phyloP scores from a whole-genome alignment of 306 rosid genomes.

The Rosa persica region DNA sequence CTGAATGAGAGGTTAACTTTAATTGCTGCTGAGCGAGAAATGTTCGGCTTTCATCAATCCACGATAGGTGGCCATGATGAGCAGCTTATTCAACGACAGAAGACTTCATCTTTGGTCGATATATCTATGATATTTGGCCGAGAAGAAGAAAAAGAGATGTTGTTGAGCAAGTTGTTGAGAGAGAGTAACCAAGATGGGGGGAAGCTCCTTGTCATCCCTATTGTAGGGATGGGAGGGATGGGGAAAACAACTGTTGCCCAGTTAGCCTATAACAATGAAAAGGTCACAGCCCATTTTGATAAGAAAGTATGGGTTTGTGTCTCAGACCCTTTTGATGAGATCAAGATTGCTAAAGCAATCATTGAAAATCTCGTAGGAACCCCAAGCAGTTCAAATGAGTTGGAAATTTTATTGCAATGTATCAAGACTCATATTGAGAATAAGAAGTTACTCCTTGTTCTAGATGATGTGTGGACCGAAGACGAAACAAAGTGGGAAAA shows the following conservation, averaged over 20 bases:
- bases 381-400: not conserved
- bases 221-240: constrained; percentile 31
- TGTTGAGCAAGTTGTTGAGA: constrained; percentile 1
- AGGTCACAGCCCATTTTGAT: constrained; percentile 13
- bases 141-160: constrained; percentile 2
- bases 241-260: constrained; percentile 28
- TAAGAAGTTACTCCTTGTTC: constrained; percentile 12
- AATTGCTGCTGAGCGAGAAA: constrained; percentile 5
- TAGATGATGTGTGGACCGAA: constrained; percentile 23
- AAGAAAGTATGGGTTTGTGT: constrained; percentile 23
- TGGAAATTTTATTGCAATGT: not conserved
- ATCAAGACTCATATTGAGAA: not conserved
- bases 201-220: not conserved
- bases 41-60: not conserved
- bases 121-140: constrained; percentile 11
- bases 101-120: constrained; percentile 14
- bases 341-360: constrained; percentile 16
- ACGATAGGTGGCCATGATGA: not conserved
- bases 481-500: not conserved
- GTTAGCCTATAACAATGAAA: constrained; percentile 1
- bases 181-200: not conserved
- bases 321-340: constrained; percentile 9
- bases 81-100: not conserved
- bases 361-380: not conserved
- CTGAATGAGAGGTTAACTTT: not conserved